These are phyloP conservation scores for Rhinocladiella similis DNA, from an alignment of 2,329 filamentous ascomycete genomes.

Conservation along the genomic window DNA sequence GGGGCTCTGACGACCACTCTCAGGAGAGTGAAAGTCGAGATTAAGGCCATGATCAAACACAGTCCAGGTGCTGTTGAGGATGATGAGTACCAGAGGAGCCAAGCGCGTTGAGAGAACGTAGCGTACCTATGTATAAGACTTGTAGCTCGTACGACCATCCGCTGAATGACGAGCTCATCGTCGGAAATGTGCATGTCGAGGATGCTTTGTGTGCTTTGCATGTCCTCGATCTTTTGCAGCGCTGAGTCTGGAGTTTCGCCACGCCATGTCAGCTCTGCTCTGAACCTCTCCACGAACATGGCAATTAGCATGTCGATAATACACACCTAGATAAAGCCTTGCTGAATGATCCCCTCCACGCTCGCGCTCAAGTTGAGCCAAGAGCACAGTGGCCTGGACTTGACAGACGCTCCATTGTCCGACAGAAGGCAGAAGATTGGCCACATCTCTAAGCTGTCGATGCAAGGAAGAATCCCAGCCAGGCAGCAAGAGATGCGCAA, in stretches of 20 bases:
- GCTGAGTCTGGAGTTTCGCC: not conserved
- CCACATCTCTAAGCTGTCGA: not conserved
- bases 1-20: not conserved
- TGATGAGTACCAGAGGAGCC: too few relatives aligned
- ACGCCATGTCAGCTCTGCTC: not conserved
- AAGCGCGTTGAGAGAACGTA: too few relatives aligned
- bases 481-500: not conserved
- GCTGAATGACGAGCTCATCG: slow-evolving; percentile 1
- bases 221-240: not conserved
- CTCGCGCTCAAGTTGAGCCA: not conserved
- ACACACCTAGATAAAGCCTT: slow-evolving; percentile 5
- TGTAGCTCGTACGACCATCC: not conserved
- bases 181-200: slow-evolving; percentile 2
- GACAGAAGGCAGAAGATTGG: not conserved
- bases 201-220: not conserved
- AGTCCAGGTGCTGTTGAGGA: not conserved
- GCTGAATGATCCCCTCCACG: slow-evolving; percentile 1
- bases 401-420: not conserved
- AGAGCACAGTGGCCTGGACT: not conserved
- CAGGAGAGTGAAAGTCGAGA: not conserved
- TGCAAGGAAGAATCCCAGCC: slow-evolving; percentile 1
- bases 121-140: slow-evolving; percentile 1
- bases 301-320: not conserved
- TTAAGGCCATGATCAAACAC: not conserved
- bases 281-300: too few relatives aligned